Evolutionary conservation across 1,139 yeast genomes (phyloP).

Genomic region (Suhomyces atakaporum): DNA sequence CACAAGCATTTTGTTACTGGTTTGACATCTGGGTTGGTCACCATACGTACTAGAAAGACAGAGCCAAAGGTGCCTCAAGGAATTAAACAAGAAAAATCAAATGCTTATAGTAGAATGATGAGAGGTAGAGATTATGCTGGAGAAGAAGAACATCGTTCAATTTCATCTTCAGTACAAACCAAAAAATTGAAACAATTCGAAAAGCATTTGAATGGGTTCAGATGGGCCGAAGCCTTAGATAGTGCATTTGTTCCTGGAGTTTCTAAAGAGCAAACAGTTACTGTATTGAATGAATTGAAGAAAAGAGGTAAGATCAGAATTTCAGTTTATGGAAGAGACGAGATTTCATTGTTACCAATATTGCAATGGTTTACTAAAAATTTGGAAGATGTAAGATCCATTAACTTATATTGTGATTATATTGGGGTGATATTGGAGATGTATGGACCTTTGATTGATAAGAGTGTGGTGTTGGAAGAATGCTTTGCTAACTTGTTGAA

Average conservation of each 20-base stretch:
- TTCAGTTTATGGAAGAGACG: constrained; percentile 80
- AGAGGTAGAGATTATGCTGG: constrained; percentile 91
- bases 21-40: constrained; percentile 81
- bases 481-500: constrained; percentile 60
- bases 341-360: constrained; percentile 78
- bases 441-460: constrained; percentile 71
- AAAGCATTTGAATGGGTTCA: constrained; percentile 78
- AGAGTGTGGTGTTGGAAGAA: constrained; percentile 79
- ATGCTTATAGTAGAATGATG: constrained; percentile 74
- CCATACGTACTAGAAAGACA: constrained; percentile 84
- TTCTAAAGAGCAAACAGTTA: constrained; percentile 74
- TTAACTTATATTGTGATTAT: constrained; percentile 79
- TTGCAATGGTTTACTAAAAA: constrained; percentile 78
- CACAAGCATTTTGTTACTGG: constrained; percentile 95
- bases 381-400: constrained; percentile 78
- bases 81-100: constrained; percentile 46
- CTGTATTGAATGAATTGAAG: constrained; percentile 81
- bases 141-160: constrained; percentile 76
- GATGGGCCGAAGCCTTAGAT: constrained; percentile 92
- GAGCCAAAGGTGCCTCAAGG: constrained; percentile 58
- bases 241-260: constrained; percentile 78
- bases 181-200: constrained; percentile 81
- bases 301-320: constrained; percentile 85
- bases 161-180: constrained; percentile 55
- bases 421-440: constrained; percentile 77